A percentile compares a stretch with the other conserved stretches of the same genome.
Conservation (phyloP, 2,329 filamentous ascomycete species). For the Aulographum hederae region DNA sequence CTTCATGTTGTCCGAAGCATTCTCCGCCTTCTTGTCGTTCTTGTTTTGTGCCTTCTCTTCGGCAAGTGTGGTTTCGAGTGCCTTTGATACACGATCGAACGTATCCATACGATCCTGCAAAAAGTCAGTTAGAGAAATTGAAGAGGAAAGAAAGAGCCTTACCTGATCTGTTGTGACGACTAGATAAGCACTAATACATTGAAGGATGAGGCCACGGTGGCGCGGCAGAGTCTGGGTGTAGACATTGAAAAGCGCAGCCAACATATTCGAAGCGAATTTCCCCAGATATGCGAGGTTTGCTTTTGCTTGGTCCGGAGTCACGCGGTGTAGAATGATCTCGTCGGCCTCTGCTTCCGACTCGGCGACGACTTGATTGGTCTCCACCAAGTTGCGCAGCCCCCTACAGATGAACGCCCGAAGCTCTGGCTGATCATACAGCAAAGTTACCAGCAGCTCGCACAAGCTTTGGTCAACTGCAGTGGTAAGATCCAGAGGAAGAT, state of each 20-base stretch:
- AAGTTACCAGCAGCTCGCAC: conserved; percentile 76
- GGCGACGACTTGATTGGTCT: conserved; percentile 73
- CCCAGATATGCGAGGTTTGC: conserved; percentile 72
- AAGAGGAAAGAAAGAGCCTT: conserved; percentile 9
- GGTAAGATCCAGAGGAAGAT: conserved; percentile 58
- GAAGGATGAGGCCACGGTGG: conserved; percentile 74
- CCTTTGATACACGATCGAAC: conserved; percentile 68
- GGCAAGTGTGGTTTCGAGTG: conserved; percentile 57
- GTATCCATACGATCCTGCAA: conserved; percentile 62
- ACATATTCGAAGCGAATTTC: conserved; percentile 65
- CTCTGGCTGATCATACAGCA: conserved; percentile 83
- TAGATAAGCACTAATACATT: conserved; percentile 87
- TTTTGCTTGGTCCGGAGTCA: conserved; percentile 56
- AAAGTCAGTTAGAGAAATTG: conserved; percentile 5
- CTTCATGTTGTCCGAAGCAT: conserved; percentile 39
- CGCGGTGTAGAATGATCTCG: conserved; percentile 59
- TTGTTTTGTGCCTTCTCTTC: conserved; percentile 40
- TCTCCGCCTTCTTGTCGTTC: conserved; percentile 38
- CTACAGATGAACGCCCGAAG: conserved; percentile 76
- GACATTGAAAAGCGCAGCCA: conserved; percentile 96
- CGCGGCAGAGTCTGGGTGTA: conserved; percentile 93
- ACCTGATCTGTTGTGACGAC: conserved; percentile 59
- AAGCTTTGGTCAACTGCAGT: conserved; percentile 76
- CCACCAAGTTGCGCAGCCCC: conserved; percentile 68
- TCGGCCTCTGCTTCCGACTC: conserved; percentile 49